Percentiles rank a stretch among this genome's conserved stretches.
These are phyloP conservation scores for Phytopythium cucurbitacearum DNA, from an alignment of 352 stramenopile species.

Conservation along the genomic window DNA sequence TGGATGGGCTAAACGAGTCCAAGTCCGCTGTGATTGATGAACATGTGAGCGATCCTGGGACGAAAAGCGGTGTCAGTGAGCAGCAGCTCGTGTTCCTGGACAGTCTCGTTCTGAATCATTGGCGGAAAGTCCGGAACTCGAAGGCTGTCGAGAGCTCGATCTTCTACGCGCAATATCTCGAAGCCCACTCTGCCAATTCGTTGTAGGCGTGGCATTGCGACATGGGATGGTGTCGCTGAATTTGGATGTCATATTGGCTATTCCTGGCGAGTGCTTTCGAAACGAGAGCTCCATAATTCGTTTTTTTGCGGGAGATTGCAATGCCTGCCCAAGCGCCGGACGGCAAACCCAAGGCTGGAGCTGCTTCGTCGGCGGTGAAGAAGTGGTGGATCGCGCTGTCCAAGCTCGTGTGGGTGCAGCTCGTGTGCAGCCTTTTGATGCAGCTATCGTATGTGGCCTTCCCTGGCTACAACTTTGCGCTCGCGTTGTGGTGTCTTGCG, in stretches of 20 bases:
- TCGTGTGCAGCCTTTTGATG: slow-evolving; percentile 60
- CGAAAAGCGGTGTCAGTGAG: slow-evolving; percentile 21
- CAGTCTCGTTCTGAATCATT: slow-evolving; percentile 51
- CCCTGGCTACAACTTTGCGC: slow-evolving; percentile 72
- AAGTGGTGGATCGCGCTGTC: slow-evolving; percentile 44
- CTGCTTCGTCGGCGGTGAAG: slow-evolving; percentile 3
- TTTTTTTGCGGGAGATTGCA: too few species aligned
- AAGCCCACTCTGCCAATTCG: slow-evolving; percentile 10
- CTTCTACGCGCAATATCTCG: slow-evolving; percentile 46
- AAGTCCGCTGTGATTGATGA: slow-evolving; percentile 18
- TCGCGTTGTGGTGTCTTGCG: slow-evolving; percentile 64
- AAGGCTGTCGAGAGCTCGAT: slow-evolving; percentile 30
- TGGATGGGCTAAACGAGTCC: slow-evolving; percentile 10
- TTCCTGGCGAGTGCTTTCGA: background rate
- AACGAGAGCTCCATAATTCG: too few species aligned
- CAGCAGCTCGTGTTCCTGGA: slow-evolving; percentile 65
- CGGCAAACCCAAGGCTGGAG: background rate
- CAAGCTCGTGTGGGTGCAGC: slow-evolving; percentile 39
- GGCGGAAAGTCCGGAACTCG: slow-evolving; percentile 26
- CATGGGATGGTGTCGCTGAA: too few species aligned
- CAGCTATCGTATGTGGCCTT: slow-evolving; percentile 83
- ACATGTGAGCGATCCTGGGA: slow-evolving; percentile 31
- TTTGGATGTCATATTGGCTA: background rate
- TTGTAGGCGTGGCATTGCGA: too few species aligned
- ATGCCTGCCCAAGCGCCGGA: too few species aligned